phyloP scores from a whole-genome alignment of 306 rosid genomes.

The Arachis hypogaea region DNA sequence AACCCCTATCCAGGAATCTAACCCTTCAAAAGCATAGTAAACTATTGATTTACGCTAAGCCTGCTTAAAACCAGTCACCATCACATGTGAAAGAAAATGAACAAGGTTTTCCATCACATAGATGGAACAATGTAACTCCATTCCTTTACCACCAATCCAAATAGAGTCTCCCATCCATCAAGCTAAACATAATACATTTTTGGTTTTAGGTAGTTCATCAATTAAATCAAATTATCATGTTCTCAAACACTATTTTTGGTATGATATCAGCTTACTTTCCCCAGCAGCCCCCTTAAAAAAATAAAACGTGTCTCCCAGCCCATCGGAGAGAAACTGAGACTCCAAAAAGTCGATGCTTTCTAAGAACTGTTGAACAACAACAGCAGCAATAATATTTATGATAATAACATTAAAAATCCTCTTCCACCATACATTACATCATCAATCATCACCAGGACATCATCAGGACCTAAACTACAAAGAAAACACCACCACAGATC shows the following conservation, averaged over 20 bases:
- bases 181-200: no score
- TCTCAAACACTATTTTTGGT: no score
- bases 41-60: background rate
- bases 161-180: no score
- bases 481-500: conserved; percentile 35
- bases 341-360: conserved; percentile 1
- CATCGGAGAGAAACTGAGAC: background rate
- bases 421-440: conserved; percentile 10
- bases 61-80: background rate
- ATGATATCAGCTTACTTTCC: background rate
- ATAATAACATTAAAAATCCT: background rate
- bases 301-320: background rate
- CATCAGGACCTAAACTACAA: background rate
- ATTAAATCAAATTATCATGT: no score
- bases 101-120: background rate
- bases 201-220: no score
- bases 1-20: conserved; percentile 22
- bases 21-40: background rate
- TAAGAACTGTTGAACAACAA: background rate
- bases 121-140: background rate
- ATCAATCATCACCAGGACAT: conserved; percentile 8
- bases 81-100: background rate
- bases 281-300: background rate
- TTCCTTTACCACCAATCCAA: no score
- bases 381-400: background rate